Conservation (phyloP, 257 asterid genomes). For the Mentha longifolia region DNA sequence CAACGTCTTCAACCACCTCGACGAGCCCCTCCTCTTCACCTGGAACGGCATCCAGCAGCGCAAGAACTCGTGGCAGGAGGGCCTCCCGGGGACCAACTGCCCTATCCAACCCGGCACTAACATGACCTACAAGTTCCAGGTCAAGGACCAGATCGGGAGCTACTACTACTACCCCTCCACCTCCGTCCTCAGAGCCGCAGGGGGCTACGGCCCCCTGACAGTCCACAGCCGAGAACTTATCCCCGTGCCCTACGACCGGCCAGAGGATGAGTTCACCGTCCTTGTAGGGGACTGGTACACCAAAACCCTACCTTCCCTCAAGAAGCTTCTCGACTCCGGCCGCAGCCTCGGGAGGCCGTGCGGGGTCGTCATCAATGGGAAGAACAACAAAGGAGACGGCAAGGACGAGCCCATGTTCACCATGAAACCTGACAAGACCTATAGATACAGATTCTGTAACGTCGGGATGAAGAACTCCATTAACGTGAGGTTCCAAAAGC, state of each 20-base stretch:
- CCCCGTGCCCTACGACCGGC: slow-evolving; percentile 60
- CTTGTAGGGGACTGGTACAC: slow-evolving; percentile 66
- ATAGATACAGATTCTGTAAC: slow-evolving; percentile 59
- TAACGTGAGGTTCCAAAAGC: slow-evolving; percentile 51
- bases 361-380: slow-evolving; percentile 59
- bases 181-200: slow-evolving; percentile 57
- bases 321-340: slow-evolving; percentile 44
- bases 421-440: slow-evolving; percentile 45
- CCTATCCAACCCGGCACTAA: slow-evolving; percentile 59
- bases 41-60: slow-evolving; percentile 68
- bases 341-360: slow-evolving; percentile 46
- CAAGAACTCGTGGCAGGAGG: slow-evolving; percentile 68
- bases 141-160: slow-evolving; percentile 63
- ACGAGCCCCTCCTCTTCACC: slow-evolving; percentile 62
- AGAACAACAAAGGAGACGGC: slow-evolving; percentile 37
- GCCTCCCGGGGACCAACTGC: slow-evolving; percentile 52
- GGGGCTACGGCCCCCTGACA: slow-evolving; percentile 59
- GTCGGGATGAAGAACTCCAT: slow-evolving; percentile 60
- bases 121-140: slow-evolving; percentile 52
- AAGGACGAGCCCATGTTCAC: slow-evolving; percentile 49
- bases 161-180: slow-evolving; percentile 66
- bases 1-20: slow-evolving; percentile 58
- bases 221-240: slow-evolving; percentile 55
- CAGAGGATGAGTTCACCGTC: slow-evolving; percentile 51
- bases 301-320: slow-evolving; percentile 39